Percentiles rank a stretch among this genome's conserved stretches.
Conservation (phyloP, 2,329 filamentous ascomycete genomes). For the Colletotrichum trifolii region DNA sequence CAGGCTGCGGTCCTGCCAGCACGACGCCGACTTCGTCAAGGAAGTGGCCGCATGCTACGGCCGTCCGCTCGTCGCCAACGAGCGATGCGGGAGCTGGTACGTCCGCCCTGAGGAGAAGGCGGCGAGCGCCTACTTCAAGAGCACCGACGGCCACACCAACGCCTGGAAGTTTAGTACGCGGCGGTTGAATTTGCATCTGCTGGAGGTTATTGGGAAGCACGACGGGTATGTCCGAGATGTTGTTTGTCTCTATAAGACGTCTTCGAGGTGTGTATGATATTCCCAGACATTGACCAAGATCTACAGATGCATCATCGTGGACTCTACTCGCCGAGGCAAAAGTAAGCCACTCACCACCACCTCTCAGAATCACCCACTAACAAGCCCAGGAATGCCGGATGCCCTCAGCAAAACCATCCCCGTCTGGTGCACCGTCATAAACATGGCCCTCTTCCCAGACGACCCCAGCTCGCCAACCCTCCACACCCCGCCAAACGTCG, state of each 20-base stretch:
- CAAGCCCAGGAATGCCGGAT: conserved; percentile 81
- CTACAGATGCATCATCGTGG: conserved; percentile 80
- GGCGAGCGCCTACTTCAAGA: conserved; percentile 94
- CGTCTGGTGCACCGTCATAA: conserved; percentile 92
- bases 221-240: conserved; percentile 67
- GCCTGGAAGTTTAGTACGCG: conserved; percentile 92
- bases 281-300: background rate
- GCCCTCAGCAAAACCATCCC: conserved; percentile 93
- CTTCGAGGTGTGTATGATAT: too few relatives aligned
- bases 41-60: conserved; percentile 65
- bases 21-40: conserved; percentile 80
- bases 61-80: conserved; percentile 87
- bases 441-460: conserved; percentile 78
- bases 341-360: conserved; percentile 56
- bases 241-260: too few relatives aligned
- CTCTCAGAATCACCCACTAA: background rate
- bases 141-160: conserved; percentile 91
- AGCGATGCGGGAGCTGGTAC: conserved; percentile 97
- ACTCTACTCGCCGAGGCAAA: conserved; percentile 93
- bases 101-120: conserved; percentile 73
- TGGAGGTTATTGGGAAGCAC: conserved; percentile 72
- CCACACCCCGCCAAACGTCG: conserved; percentile 76
- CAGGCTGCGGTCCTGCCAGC: conserved; percentile 80
- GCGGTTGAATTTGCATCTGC: conserved; percentile 84
- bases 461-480: conserved; percentile 56